Evolutionary conservation across 2,329 filamentous ascomycete genomes (phyloP).

Genomic region (Dactylellina parvicollis): DNA sequence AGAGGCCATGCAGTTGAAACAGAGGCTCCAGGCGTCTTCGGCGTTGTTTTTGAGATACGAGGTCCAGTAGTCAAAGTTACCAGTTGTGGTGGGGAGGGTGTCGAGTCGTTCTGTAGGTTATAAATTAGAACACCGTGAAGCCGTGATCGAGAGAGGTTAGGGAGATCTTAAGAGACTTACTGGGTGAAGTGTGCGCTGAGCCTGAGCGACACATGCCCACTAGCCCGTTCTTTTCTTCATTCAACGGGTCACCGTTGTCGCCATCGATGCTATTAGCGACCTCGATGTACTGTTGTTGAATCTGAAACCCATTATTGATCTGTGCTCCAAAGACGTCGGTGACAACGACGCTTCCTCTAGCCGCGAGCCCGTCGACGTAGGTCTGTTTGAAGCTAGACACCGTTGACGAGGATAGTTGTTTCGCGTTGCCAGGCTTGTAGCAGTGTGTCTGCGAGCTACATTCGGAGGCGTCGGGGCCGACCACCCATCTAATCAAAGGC

Average conservation of each 20-base stretch:
- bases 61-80: conserved; percentile 18
- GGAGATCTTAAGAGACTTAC: not conserved
- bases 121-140: too few species aligned
- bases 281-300: conserved; percentile 13
- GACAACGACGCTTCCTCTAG: conserved; percentile 1
- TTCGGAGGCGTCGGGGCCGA: conserved; percentile 8
- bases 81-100: conserved; percentile 19
- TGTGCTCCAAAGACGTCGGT: conserved; percentile 7
- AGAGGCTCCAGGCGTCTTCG: conserved; percentile 11
- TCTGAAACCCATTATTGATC: not conserved
- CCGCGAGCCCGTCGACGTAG: conserved; percentile 11
- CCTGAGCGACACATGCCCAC: conserved; percentile 14
- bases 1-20: conserved; percentile 19
- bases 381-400: conserved; percentile 20
- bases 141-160: too few species aligned
- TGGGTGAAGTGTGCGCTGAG: not conserved
- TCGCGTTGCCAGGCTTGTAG: conserved; percentile 6
- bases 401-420: conserved; percentile 3
- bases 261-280: conserved; percentile 1
- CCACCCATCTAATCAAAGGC: conserved; percentile 6
- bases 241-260: conserved; percentile 3
- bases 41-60: conserved; percentile 15
- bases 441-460: conserved; percentile 20
- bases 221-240: conserved; percentile 12
- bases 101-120: not conserved